These are phyloP conservation scores for Erigeron philadelphicus DNA, from an alignment of 140 eudicot genomes.

Conservation along the genomic window DNA sequence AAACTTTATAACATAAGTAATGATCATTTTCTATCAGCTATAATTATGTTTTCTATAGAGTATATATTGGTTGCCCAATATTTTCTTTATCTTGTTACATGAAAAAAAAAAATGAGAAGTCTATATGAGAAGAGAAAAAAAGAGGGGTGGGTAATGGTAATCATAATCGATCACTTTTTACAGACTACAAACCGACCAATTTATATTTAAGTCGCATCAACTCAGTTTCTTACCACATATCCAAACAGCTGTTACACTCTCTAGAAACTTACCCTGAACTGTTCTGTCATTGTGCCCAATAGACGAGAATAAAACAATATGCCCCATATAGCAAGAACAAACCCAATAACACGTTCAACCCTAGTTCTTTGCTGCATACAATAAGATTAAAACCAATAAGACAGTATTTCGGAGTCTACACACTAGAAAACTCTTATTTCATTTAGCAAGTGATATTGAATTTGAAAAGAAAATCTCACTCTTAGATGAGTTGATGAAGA, in stretches of 20 bases:
- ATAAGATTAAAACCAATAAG: constrained; percentile 22
- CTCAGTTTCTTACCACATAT: neutral
- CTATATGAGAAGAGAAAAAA: too few relatives aligned
- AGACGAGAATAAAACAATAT: constrained; percentile 89
- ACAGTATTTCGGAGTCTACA: neutral
- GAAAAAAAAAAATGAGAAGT: too few relatives aligned
- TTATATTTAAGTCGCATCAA: neutral
- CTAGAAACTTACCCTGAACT: constrained; percentile 67
- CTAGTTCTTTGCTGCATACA: constrained; percentile 90
- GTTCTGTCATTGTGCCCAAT: constrained; percentile 97
- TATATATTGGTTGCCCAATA: too few relatives aligned
- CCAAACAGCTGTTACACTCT: neutral
- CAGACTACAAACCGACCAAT: neutral
- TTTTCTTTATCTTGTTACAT: too few relatives aligned
- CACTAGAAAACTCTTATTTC: constrained; percentile 15
- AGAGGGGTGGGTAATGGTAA: too few relatives aligned
- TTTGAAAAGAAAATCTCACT: constrained; percentile 42
- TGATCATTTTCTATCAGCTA: too few relatives aligned
- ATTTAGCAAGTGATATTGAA: constrained; percentile 19
- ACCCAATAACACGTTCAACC: constrained; percentile 82
- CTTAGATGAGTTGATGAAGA: constrained; percentile 92
- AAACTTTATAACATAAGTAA: too few relatives aligned
- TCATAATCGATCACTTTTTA: too few relatives aligned
- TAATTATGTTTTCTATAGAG: too few relatives aligned
- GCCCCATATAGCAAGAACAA: constrained; percentile 97